Base-by-base conservation (phyloP, 495 filamentous ascomycete species). In the Parmelia sp. region DNA sequence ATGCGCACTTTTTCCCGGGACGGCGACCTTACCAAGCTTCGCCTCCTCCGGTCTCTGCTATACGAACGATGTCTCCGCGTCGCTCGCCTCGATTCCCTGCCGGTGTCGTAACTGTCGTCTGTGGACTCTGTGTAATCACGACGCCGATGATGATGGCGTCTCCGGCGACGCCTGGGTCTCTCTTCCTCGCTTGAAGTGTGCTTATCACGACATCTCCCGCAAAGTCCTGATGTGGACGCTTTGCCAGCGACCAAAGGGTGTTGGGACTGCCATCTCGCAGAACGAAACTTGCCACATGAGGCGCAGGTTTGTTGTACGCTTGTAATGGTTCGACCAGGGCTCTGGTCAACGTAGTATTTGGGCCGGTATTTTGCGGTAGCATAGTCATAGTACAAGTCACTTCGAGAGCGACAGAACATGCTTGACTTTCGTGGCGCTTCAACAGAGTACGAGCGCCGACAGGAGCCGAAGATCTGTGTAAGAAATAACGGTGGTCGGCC, bases 231-330 rank as follows among this genome's bases (percentile, higher is more conserved):
- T 31, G 42, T 63, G 45, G 69, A 53, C 21, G 61, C 40, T 21
- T 53, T 59, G 19, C 69, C 69, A 23, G 63, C 21, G 21, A 62
- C 36, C 51, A 71, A 37, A 10, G 69, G 66, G 49, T 71, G 63
- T 10, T 61, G 60, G 12, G 64, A 51, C 42, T 65, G 61, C 62
- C 66, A 71, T 27, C 37, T 59, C 15, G 69, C 59, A 33, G 69
- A 71, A n/a, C 69, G 60, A 40, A 66, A 71, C 33, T 66, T 68
- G 45, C 69, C 69, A 56, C 69, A 71, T 15, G 66, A 62, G 17
- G 66, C 63, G 58, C 69, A 71, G 17, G 49, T 66, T 57, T 67
- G 59, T n/a, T 59, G 61, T n/a, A 40, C 3, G 35, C 42, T 57
- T 21, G 57, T 62, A 27, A 56, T 45, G 19, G 31, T 15, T 29